Percentiles rank a stretch among this genome's conserved stretches.
These are phyloP conservation scores for Termitomyces sp. DNA, from an alignment of 768 basidiomycete species.

Conservation along the genomic window DNA sequence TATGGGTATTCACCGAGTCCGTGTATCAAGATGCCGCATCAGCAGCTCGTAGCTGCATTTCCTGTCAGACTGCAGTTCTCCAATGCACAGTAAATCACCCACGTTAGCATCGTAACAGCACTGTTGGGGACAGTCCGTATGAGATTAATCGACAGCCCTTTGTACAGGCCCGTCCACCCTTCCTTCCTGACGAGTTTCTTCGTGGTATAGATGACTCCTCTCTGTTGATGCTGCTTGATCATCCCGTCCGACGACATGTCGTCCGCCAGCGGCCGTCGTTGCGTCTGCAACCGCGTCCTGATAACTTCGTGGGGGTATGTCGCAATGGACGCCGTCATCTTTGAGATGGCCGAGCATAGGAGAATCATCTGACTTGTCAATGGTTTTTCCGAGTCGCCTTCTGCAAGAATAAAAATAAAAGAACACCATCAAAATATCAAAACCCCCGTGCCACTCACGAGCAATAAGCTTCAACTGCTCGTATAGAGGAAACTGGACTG, in stretches of 20 bases:
- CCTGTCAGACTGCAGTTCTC: neutral
- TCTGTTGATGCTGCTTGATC: conserved; percentile 47
- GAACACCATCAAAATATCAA: neutral
- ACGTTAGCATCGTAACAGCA: conserved; percentile 95
- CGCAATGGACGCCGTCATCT: conserved; percentile 92
- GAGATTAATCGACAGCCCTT: conserved; percentile 91
- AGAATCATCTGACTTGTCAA: conserved; percentile 69
- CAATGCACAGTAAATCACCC: conserved; percentile 20
- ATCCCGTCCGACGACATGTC: conserved; percentile 58
- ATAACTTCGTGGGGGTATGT: conserved; percentile 99
- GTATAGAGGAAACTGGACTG: conserved; percentile 96
- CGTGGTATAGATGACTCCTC: conserved; percentile 73
- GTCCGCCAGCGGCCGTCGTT: conserved; percentile 58
- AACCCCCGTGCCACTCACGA: conserved; percentile 49
- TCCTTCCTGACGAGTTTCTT: conserved; percentile 72
- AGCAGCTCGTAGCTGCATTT: conserved; percentile 43
- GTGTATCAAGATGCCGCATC: conserved; percentile 44
- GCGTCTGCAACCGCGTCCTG: conserved; percentile 95
- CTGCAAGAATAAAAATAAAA: conserved; percentile 18
- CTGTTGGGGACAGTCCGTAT: conserved; percentile 94
- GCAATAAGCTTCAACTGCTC: conserved; percentile 86
- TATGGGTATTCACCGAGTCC: conserved; percentile 19
- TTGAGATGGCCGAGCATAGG: conserved; percentile 85
- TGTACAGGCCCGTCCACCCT: conserved; percentile 88
- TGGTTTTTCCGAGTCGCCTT: conserved; percentile 39